These are phyloP conservation scores for Stylonectria norvegica DNA, from an alignment of 2,329 filamentous ascomycete genomes.

Conservation along the genomic window DNA sequence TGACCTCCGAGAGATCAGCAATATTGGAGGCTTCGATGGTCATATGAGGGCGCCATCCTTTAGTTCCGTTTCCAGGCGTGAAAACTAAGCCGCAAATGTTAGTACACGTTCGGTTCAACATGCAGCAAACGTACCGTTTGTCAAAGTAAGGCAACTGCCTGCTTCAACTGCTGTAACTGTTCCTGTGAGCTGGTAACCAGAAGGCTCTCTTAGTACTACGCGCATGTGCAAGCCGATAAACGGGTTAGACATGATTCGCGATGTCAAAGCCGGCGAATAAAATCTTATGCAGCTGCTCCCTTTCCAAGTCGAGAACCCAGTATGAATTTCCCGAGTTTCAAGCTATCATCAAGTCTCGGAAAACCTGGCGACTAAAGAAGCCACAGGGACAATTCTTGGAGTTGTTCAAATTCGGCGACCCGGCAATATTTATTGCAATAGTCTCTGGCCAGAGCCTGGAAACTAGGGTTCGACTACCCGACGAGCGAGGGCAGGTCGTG, in stretches of 20 bases:
- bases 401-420: conserved; percentile 5
- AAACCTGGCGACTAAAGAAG: too few species aligned
- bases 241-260: conserved; percentile 53
- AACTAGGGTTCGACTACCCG: too few species aligned
- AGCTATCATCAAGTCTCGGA: conserved; percentile 26
- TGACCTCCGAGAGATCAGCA: conserved; percentile 42
- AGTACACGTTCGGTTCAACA: conserved; percentile 3
- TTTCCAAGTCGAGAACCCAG: conserved; percentile 11
- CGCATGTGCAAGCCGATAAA: conserved; percentile 76
- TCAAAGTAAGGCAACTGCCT: conserved; percentile 65
- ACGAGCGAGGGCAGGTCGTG: too few species aligned
- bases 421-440: conserved; percentile 11
- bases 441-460: too few species aligned
- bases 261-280: too few species aligned
- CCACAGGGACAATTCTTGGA: neutral
- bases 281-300: conserved; percentile 1
- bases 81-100: conserved; percentile 32
- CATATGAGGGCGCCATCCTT: conserved; percentile 40
- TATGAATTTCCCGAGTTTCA: conserved; percentile 14
- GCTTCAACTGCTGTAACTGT: conserved; percentile 65
- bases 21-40: conserved; percentile 48
- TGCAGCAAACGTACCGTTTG: conserved; percentile 57
- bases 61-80: conserved; percentile 38
- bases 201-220: conserved; percentile 66
- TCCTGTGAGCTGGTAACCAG: conserved; percentile 63